Evolutionary conservation across 306 rosid species (phyloP), one percentile per base, ranked within the genome.

Genomic region (Cyamopsis tetragonoloba): DNA sequence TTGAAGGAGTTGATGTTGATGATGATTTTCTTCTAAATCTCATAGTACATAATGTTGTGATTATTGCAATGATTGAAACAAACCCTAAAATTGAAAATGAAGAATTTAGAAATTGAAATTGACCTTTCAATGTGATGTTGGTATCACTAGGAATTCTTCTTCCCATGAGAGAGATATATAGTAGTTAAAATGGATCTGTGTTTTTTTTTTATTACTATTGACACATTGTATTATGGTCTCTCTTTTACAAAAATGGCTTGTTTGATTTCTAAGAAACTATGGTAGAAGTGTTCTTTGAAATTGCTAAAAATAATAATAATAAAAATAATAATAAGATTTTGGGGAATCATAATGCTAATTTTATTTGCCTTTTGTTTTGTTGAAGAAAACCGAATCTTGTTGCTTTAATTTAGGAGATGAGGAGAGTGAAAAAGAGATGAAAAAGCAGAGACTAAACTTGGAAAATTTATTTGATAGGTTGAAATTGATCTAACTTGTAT

Each of bases 111-210:
- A 70, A 8, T 19, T 87, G 57, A 48, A 70, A 8, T 19, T 87
- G 82, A 57, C 58, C 83, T 72, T 70, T 66, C 0, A 82, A 68
- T 53, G 50, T 39, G 31, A 15, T 35, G 39, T 81, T 47, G 15
- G 47, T 84, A 74, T 82, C 64, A 50, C 17, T 5, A 37, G 91
- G 82, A 50, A 82, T 44, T 49, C 68, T 87, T 78, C 96, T 85
- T 80, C 91, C 92, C 96, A 92, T 92, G 39, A 54, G 64, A 54
- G 64, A 49, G 6, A 46, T 66, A 70, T 70, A 30, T 38, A 68
- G 59, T 0, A 42, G 26, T 7, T 11, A 47, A 43, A 17, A 74
- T 13, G 1, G 41, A 37, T 28, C 44, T 43, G 28, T 39, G 1
- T 50, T 5, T 2, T 19, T 38, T 38, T 58, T 66, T 17, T 44